phyloP scores from a whole-genome alignment of 108 stramenopile species.

The Discostella pseudostelligera region DNA sequence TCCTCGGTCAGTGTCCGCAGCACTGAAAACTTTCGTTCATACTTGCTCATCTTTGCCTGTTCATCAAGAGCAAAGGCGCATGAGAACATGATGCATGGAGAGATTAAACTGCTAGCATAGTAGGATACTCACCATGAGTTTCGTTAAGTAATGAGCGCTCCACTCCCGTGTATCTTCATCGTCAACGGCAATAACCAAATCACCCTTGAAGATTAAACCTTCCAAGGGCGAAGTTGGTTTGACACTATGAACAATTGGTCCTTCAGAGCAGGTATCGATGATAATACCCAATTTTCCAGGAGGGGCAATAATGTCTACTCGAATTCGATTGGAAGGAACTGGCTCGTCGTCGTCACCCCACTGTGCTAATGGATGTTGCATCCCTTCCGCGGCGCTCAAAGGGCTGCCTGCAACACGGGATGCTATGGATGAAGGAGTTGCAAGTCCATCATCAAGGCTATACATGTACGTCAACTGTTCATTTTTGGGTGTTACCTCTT shows the following conservation, averaged over 20 bases:
- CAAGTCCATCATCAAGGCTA: slow-evolving; percentile 26
- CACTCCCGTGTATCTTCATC: slow-evolving; percentile 67
- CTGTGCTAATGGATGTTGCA: background rate
- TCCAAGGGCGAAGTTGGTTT: slow-evolving; percentile 53
- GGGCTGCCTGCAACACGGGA: background rate
- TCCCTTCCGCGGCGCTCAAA: background rate
- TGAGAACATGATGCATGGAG: too few relatives aligned
- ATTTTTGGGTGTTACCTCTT: background rate
- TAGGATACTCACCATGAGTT: slow-evolving; percentile 50
- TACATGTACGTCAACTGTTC: slow-evolving; percentile 10
- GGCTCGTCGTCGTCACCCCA: background rate
- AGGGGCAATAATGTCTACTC: slow-evolving; percentile 52
- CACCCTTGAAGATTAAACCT: slow-evolving; percentile 61
- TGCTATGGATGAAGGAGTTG: slow-evolving; percentile 9
- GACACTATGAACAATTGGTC: slow-evolving; percentile 74
- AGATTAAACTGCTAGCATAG: too few relatives aligned
- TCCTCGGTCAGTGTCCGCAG: background rate
- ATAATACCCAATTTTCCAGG: slow-evolving; percentile 83
- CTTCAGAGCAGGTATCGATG: slow-evolving; percentile 77
- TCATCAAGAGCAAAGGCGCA: too few relatives aligned
- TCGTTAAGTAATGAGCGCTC: slow-evolving; percentile 70
- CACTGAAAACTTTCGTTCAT: background rate
- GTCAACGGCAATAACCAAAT: slow-evolving; percentile 77
- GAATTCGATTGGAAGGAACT: background rate
- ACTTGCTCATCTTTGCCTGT: background rate